Percentiles rank a stretch among this genome's conserved stretches.
Conservation (phyloP, 768 basidiomycete species). For the Collybia nuda region DNA sequence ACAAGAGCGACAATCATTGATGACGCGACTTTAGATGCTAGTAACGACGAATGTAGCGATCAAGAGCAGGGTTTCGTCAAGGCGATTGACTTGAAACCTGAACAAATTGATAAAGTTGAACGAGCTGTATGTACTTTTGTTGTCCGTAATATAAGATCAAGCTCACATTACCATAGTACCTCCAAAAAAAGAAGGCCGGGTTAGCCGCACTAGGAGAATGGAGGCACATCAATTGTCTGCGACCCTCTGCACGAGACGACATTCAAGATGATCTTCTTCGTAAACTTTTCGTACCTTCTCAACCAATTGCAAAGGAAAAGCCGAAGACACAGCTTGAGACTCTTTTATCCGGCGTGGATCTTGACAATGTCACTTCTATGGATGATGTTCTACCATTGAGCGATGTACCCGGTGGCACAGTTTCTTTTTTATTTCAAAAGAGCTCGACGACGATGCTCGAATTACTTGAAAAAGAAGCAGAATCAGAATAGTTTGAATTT, state of each 20-base stretch:
- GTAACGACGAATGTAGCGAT: slow-evolving; percentile 20
- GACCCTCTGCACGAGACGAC: slow-evolving; percentile 36
- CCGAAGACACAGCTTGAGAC: slow-evolving; percentile 11
- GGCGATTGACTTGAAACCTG: slow-evolving; percentile 61
- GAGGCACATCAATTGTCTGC: slow-evolving; percentile 81
- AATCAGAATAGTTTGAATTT: background rate
- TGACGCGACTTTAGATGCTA: slow-evolving; percentile 28
- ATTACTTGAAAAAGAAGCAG: slow-evolving; percentile 7
- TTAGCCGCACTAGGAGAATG: slow-evolving; percentile 78
- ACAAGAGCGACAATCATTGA: slow-evolving; percentile 6
- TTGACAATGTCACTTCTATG: slow-evolving; percentile 41
- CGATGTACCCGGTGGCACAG: slow-evolving; percentile 61
- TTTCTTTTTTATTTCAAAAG: slow-evolving; percentile 78
- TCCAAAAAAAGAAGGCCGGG: slow-evolving; percentile 64
- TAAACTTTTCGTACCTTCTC: slow-evolving; percentile 33
- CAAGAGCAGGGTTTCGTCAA: slow-evolving; percentile 54
- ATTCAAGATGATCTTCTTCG: slow-evolving; percentile 70
- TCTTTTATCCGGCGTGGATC: slow-evolving; percentile 44
- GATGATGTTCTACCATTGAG: slow-evolving; percentile 29
- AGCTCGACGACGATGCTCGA: slow-evolving; percentile 27
- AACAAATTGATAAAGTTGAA: slow-evolving; percentile 45
- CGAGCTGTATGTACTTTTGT: slow-evolving; percentile 41
- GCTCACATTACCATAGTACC: slow-evolving; percentile 42
- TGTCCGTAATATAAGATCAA: background rate
- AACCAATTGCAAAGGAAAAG: slow-evolving; percentile 3